Evolutionary conservation across 2,329 filamentous ascomycete species (phyloP).

Genomic region (Aspergillus novofumigatus): DNA sequence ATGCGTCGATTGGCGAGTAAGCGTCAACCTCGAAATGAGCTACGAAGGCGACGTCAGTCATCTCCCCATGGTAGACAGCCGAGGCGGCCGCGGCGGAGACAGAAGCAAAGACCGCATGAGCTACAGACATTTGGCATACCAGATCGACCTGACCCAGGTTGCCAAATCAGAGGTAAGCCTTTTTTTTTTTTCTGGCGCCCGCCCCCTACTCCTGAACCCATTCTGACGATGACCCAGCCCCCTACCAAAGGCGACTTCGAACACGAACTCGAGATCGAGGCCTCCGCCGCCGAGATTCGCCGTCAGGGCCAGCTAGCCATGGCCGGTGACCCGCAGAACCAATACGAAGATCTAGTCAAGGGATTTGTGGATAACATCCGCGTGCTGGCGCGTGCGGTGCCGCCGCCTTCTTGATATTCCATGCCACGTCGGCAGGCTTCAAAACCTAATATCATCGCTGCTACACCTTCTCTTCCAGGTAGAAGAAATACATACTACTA

Average conservation of each 20-base stretch:
- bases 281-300: conserved; percentile 43
- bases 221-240: conserved; percentile 26
- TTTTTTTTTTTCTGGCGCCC: background rate
- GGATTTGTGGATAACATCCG: conserved; percentile 49
- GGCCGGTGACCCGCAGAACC: conserved; percentile 35
- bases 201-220: background rate
- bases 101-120: conserved; percentile 87
- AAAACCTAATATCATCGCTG: too few species aligned
- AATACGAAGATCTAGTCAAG: conserved; percentile 45
- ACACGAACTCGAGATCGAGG: conserved; percentile 48
- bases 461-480: too few species aligned
- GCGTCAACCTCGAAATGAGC: conserved; percentile 89
- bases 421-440: too few species aligned
- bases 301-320: conserved; percentile 41
- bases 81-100: conserved; percentile 46
- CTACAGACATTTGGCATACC: conserved; percentile 82
- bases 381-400: conserved; percentile 41
- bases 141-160: conserved; percentile 91
- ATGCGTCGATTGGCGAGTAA: conserved; percentile 86
- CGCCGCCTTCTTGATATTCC: conserved; percentile 19
- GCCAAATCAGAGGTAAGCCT: conserved; percentile 49
- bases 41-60: conserved; percentile 66
- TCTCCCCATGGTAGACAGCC: conserved; percentile 43
- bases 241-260: conserved; percentile 38
- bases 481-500: background rate